Conservation (phyloP, 2,329 filamentous ascomycete species). For the Aspergillus flavus region DNA sequence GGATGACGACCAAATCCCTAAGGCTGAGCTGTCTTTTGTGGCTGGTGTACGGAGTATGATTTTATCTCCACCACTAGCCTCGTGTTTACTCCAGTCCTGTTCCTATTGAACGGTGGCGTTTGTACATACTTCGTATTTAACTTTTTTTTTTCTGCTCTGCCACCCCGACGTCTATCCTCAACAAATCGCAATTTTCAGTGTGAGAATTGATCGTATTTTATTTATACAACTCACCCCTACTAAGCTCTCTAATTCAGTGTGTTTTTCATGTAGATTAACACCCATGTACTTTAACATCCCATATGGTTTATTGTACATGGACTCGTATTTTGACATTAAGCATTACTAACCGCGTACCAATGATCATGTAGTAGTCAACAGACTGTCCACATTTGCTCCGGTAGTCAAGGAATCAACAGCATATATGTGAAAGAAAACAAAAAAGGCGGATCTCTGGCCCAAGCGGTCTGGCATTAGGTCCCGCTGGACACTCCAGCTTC, state of each 20-base stretch:
- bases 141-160: background rate
- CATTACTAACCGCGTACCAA: background rate
- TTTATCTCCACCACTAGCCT: background rate
- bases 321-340: slow-evolving; percentile 1
- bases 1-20: background rate
- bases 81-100: slow-evolving; percentile 1
- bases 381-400: background rate
- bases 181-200: background rate
- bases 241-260: background rate
- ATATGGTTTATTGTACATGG: background rate
- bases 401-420: background rate
- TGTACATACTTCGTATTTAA: background rate
- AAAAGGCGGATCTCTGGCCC: background rate
- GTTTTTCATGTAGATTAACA: background rate
- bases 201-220: background rate
- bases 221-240: background rate
- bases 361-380: background rate
- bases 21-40: slow-evolving; percentile 3
- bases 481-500: slow-evolving; percentile 10
- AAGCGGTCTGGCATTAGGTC: slow-evolving; percentile 4
- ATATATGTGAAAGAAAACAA: background rate
- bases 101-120: background rate
- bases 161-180: background rate
- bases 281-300: background rate
- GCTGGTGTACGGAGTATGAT: background rate